phyloP scores from a whole-genome alignment of 208 protist species.

The Leishmania gerbilli region DNA sequence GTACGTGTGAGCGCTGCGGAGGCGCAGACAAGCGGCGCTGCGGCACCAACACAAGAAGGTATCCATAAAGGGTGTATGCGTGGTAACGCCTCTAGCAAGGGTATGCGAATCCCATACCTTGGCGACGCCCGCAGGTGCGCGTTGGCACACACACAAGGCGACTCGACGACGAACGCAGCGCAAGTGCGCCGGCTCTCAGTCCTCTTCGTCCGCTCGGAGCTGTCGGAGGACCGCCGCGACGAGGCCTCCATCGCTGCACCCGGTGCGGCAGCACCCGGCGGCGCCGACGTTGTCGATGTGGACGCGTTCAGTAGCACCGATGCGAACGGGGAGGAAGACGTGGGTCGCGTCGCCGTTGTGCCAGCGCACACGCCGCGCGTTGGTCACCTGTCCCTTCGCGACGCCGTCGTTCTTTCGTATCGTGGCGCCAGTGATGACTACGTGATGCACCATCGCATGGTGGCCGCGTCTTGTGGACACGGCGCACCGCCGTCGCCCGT shows the following conservation, averaged over 20 bases:
- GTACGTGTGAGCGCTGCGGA: neutral
- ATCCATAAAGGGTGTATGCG: neutral
- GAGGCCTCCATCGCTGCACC: neutral
- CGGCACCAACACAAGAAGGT: neutral
- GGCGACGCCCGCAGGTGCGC: neutral
- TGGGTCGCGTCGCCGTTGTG: neutral
- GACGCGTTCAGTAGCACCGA: neutral
- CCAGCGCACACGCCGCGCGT: neutral
- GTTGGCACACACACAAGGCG: neutral
- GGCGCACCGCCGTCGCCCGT: neutral
- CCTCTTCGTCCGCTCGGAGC: conserved; percentile 9
- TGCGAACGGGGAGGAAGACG: neutral
- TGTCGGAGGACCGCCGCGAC: neutral
- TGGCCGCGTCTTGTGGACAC: neutral
- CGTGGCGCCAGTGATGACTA: conserved; percentile 12
- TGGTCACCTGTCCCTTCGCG: conserved; percentile 1
- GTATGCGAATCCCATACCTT: neutral
- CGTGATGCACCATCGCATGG: neutral
- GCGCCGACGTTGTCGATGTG: conserved; percentile 1
- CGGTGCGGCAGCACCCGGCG: neutral
- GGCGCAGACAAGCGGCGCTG: neutral
- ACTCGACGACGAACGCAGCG: no score
- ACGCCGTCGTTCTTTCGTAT: conserved; percentile 27
- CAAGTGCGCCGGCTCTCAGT: neutral
- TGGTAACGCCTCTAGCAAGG: neutral